Conservation (phyloP, 2,329 filamentous ascomycete species). For the Huntiella omanensis region DNA sequence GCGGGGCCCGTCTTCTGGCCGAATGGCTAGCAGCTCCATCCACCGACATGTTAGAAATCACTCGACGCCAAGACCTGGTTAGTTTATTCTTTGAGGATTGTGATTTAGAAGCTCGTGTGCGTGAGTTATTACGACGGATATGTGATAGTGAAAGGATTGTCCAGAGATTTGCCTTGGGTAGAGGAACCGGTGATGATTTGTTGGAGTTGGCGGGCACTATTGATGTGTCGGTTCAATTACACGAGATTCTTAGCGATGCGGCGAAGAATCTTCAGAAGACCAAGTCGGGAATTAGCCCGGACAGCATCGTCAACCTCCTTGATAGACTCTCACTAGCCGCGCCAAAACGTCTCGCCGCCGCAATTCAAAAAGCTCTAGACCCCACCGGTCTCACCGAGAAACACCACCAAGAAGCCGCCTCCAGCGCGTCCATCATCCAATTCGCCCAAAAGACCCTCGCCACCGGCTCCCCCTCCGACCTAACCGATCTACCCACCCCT, state of each 20-base stretch:
- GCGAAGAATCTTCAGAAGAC: neutral
- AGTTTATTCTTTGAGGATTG: slow-evolving; percentile 49
- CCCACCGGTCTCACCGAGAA: slow-evolving; percentile 66
- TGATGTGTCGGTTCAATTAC: slow-evolving; percentile 40
- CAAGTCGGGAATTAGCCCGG: neutral
- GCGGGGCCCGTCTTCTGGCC: slow-evolving; percentile 66
- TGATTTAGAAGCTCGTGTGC: slow-evolving; percentile 50
- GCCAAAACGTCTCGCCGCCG: slow-evolving; percentile 47
- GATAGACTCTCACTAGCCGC: slow-evolving; percentile 45
- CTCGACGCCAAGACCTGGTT: slow-evolving; percentile 63
- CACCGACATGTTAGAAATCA: slow-evolving; percentile 65
- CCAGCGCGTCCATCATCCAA: slow-evolving; percentile 43
- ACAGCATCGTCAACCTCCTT: slow-evolving; percentile 27
- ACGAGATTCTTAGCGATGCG: neutral
- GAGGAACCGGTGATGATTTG: slow-evolving; percentile 83
- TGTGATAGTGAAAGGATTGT: slow-evolving; percentile 78
- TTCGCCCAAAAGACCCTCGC: slow-evolving; percentile 55
- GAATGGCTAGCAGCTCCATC: slow-evolving; percentile 71
- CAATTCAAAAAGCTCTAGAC: slow-evolving; percentile 66
- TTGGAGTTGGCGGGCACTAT: slow-evolving; percentile 70
- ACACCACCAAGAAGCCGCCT: slow-evolving; percentile 58
- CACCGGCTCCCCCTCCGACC: slow-evolving; percentile 42
- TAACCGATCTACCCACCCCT: slow-evolving; percentile 33
- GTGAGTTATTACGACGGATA: slow-evolving; percentile 49
- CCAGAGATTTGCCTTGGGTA: slow-evolving; percentile 83